Base-by-base conservation (phyloP, 1,284 basidiomycete genomes). In the Fomes fomentarius region DNA sequence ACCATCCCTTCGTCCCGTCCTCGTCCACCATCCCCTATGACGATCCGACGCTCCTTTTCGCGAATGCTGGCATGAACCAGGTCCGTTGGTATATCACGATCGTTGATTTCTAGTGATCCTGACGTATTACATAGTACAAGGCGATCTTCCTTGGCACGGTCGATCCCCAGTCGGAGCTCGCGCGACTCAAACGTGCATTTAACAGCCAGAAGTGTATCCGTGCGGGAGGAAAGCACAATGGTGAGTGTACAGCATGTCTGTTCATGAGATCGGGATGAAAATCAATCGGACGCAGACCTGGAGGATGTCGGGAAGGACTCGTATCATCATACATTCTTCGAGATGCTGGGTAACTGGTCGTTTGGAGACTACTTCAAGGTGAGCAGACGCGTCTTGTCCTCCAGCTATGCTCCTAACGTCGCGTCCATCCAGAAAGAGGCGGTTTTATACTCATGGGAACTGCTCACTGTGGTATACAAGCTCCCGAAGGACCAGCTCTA, bases 341-440 rank as follows among this genome's bases (percentile, higher is more conserved):
- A 99, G 76, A 99, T 99, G 96, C 77, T 99, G 60, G 96, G 96
- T 40, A 99, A 99, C 74, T 99, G 96, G 96, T 98, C 95, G 10
- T 99, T 99, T 66, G 96, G 96, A 5, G 94, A 99, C 74, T 99
- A 99, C 77, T 99, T 99, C 85, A 99, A 99, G 85, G 94, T 86
- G 50, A 46, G 58, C 35, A 12, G 15, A 11, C 9, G 1, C 3
- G 3, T 30, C 8, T 31, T 1, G 14, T 1, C 9, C 3, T 24
- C 4, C 31, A 15, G 17, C 15, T 12, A 21, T 14, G 15, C 14
- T 22, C 1, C 26, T 47, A 15, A 51, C 30, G 50, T 34, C 19
- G n/a, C 28, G 26, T n/a, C 2, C 50, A 8, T 68, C 28, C 28
- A 96, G 94, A 87, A 90, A 82, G 96, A 98, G 63, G 96, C 96